Percentiles rank a stretch among this genome's conserved stretches.
These are phyloP conservation scores for Fusarium concolor DNA, from an alignment of 2,329 filamentous ascomycete species.

Conservation along the genomic window DNA sequence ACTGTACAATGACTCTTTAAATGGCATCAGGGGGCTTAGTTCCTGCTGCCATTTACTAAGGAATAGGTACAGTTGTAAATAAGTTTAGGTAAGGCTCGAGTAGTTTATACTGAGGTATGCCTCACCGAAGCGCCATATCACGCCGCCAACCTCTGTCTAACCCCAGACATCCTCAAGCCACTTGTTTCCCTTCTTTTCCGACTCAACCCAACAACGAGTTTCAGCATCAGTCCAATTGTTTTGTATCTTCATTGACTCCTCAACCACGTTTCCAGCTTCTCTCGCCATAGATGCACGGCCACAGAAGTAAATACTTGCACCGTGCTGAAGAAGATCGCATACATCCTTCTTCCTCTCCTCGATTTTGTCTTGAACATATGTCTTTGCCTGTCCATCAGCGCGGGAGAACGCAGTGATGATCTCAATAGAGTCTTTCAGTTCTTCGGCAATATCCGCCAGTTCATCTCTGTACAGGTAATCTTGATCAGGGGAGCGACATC, in stretches of 20 bases:
- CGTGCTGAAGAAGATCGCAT: conserved; percentile 47
- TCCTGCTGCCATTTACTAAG: no score
- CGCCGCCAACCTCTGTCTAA: conserved; percentile 25
- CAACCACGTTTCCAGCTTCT: conserved; percentile 55
- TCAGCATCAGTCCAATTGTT: conserved; percentile 55
- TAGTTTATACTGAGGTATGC: no score
- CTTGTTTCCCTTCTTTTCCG: conserved; percentile 61
- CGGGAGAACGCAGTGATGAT: conserved; percentile 39
- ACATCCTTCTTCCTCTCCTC: conserved; percentile 47
- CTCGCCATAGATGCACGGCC: conserved; percentile 57
- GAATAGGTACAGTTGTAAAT: no score
- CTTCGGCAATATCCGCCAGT: conserved; percentile 33
- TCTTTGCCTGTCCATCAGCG: conserved; percentile 26
- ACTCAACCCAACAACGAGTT: conserved; percentile 59
- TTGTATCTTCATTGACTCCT: conserved; percentile 49
- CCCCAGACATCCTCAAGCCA: conserved; percentile 68
- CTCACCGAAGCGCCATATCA: no score
- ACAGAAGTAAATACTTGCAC: conserved; percentile 57
- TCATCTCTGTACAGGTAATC: conserved; percentile 68
- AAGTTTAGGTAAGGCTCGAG: no score
- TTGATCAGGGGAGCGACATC: conserved; percentile 63
- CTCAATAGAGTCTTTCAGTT: conserved; percentile 27
- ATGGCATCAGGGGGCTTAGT: no score
- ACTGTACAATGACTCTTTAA: no score
- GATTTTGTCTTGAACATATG: conserved; percentile 55